Base-by-base conservation (phyloP, 2,329 filamentous ascomycete genomes). In the Xylaria sp. region DNA sequence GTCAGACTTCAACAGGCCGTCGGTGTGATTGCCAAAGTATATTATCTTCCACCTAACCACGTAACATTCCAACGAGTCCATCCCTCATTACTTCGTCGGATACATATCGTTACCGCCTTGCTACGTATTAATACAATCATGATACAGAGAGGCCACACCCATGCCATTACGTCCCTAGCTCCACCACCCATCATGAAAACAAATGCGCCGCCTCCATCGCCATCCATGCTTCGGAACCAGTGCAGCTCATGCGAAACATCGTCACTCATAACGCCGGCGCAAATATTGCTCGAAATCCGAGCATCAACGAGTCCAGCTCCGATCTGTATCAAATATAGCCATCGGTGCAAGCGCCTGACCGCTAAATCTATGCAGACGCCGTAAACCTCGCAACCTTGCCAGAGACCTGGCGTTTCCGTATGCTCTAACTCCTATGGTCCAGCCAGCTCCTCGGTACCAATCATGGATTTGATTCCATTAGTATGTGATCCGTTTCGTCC, bases 271-370 rank as follows among this genome's bases (percentile, higher is more conserved):
- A 65, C 41, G 56, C 48, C 48, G 39, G 55, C 15, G 43, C 20
- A 57, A 53, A 28, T 52, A 34, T 34, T 7, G 34, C 56, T 52
- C 50, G 36, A 43, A 52, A 60, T 23, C 45, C 9, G n/a, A 43
- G 34, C 52, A 45, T 23, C 52, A 41, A 10, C 34, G 62, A 68
- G 62, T 41, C 66, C 66, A 57, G 66, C 66, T 65, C 62, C 41
- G 9, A 61, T 30, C 43, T 43, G 18, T 20, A n/a, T 8, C 15
- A 20, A 28, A 30, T 39, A 23, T 34, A 66, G 36, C 53, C 45
- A 20, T 28, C 20, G 52, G 65, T 57, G 60, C 61, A 60, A 65
- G 39, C 41, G 48, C 60, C 36, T 32, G n/a, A 52, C 50, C 43
- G 57, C 52, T 53, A 36, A 61, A 61, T 59, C 43, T 53, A 57